phyloP scores from a whole-genome alignment of 2,329 filamentous ascomycete genomes.

The Trichoderma simmonsii region DNA sequence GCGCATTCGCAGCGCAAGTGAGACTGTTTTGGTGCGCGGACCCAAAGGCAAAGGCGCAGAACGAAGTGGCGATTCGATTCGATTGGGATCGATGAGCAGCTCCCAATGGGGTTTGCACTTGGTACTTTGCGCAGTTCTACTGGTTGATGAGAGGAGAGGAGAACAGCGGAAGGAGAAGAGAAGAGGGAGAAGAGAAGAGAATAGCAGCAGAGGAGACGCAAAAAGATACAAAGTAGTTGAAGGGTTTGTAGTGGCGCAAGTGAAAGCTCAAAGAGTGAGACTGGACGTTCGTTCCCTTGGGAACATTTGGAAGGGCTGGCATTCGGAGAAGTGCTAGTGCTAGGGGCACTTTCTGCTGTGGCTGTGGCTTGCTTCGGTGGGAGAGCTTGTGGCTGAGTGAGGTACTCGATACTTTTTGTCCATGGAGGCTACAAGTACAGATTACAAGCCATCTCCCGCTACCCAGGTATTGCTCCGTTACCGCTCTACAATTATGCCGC shows the following conservation, averaged over 20 bases:
- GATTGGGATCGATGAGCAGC: not conserved
- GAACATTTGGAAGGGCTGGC: conserved; percentile 2
- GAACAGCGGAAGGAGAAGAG: not conserved
- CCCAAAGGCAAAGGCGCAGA: not conserved
- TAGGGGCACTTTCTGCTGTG: conserved; percentile 6
- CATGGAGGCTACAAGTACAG: not conserved
- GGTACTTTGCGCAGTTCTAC: not conserved
- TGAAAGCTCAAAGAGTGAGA: not conserved
- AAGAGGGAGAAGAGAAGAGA: not conserved
- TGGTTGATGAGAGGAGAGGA: not conserved
- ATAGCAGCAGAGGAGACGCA: not conserved
- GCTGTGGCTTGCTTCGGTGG: not conserved
- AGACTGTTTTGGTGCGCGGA: not conserved
- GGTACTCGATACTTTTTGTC: not conserved
- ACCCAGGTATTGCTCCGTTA: not conserved
- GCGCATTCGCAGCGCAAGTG: not conserved
- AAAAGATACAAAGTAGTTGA: not conserved
- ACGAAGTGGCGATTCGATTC: not conserved
- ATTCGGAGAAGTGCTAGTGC: not conserved
- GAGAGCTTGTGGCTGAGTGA: not conserved
- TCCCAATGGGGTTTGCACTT: not conserved
- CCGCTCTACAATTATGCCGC: accelerated
- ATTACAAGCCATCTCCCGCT: not conserved
- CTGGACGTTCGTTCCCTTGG: not conserved
- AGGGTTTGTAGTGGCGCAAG: not conserved